phyloP scores from a whole-genome alignment of 768 basidiomycete genomes.

The Suillus weaverae region DNA sequence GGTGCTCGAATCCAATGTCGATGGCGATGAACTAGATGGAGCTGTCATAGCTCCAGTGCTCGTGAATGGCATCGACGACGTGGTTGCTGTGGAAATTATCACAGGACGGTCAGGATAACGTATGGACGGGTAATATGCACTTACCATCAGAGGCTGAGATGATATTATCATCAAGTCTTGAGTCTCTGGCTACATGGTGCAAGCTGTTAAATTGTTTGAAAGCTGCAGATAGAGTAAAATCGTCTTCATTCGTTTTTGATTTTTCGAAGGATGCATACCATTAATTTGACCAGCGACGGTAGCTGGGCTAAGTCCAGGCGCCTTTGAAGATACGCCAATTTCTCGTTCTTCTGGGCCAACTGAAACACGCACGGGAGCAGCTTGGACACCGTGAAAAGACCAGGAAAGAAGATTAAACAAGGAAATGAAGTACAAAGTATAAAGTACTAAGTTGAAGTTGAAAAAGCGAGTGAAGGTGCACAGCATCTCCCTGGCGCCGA shows the following conservation, averaged over 20 bases:
- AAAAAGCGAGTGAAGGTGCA: slow-evolving; percentile 9
- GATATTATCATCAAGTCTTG: not conserved
- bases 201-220: not conserved
- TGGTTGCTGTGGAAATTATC: not conserved
- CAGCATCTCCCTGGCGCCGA: slow-evolving; percentile 16
- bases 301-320: too few relatives aligned
- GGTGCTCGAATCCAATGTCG: not conserved
- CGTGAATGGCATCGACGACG: too few relatives aligned
- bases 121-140: not conserved
- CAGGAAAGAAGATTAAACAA: not conserved
- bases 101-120: not conserved
- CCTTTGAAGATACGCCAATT: not conserved
- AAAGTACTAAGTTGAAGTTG: not conserved
- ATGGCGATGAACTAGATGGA: not conserved
- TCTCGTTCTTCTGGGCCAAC: not conserved
- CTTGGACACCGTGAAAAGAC: slow-evolving; percentile 2
- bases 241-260: not conserved
- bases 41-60: not conserved
- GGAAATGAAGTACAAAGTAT: not conserved
- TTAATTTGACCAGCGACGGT: not conserved
- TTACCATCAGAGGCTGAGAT: not conserved
- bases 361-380: not conserved
- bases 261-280: not conserved
- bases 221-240: not conserved
- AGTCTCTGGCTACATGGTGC: not conserved